These are phyloP conservation scores for Coniferiporia weirii DNA, from an alignment of 1,284 basidiomycete genomes.

Conservation along the genomic window DNA sequence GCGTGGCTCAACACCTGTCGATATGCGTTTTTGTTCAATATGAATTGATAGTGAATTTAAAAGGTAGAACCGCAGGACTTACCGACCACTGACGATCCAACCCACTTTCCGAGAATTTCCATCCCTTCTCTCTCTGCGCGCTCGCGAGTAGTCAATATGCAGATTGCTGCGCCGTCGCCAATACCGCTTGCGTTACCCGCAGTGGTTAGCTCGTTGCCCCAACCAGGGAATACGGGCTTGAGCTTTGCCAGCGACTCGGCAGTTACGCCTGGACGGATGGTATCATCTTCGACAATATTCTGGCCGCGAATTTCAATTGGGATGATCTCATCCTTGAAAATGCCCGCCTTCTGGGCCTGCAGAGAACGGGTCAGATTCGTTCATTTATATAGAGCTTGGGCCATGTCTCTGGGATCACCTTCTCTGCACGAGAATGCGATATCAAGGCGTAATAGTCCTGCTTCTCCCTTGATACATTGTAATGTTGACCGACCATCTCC, in stretches of 20 bases:
- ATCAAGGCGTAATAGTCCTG: constrained; percentile 81
- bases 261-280: constrained; percentile 76
- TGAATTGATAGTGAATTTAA: background rate
- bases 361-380: background rate
- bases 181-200: constrained; percentile 86
- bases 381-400: background rate
- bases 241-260: constrained; percentile 59
- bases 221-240: constrained; percentile 74
- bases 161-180: constrained; percentile 91
- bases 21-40: constrained; percentile 23
- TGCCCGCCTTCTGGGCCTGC: constrained; percentile 56
- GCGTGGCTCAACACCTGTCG: constrained; percentile 73
- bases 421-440: constrained; percentile 73
- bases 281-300: constrained; percentile 68
- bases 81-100: constrained; percentile 79
- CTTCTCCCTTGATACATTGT: constrained; percentile 66
- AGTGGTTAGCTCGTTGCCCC: constrained; percentile 73
- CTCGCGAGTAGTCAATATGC: constrained; percentile 81
- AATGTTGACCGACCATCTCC: constrained; percentile 73
- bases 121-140: constrained; percentile 82
- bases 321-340: constrained; percentile 77
- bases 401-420: constrained; percentile 34
- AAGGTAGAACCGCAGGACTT: constrained; percentile 24
- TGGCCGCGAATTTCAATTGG: constrained; percentile 62
- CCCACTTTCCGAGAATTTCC: constrained; percentile 87